A percentile compares a stretch with the other conserved stretches of the same genome.
Evolutionary conservation across 2,329 filamentous ascomycete species (phyloP).

Genomic region (Aspergillus fumigatus): DNA sequence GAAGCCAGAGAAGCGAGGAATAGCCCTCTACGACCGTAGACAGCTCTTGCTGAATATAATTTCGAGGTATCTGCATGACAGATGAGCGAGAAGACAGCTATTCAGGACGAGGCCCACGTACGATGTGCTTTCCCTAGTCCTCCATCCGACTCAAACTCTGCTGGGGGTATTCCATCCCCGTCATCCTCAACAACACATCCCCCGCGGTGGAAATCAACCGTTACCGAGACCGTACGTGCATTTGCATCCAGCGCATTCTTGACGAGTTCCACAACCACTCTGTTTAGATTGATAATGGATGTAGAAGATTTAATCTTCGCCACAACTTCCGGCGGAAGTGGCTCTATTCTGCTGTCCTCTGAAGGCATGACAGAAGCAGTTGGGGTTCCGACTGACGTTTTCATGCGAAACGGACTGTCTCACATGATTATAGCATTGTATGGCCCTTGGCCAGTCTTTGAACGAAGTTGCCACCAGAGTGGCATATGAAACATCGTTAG

Average conservation of each 20-base stretch:
- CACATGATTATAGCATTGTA: neutral
- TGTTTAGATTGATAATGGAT: conserved; percentile 69
- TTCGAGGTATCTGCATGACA: conserved; percentile 70
- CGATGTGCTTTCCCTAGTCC: conserved; percentile 70
- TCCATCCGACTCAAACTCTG: conserved; percentile 67
- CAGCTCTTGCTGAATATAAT: conserved; percentile 42
- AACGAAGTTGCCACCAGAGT: neutral
- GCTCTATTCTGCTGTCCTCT: conserved; percentile 50
- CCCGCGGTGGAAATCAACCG: conserved; percentile 70
- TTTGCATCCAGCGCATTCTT: conserved; percentile 81
- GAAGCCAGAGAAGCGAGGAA: conserved; percentile 75
- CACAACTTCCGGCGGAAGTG: conserved; percentile 65
- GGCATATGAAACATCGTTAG: neutral
- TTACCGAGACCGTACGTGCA: conserved; percentile 64
- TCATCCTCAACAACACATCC: conserved; percentile 80
- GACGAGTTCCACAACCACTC: conserved; percentile 66
- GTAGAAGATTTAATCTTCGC: conserved; percentile 81
- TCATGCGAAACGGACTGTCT: neutral
- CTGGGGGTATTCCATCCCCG: conserved; percentile 68
- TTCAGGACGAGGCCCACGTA: conserved; percentile 33
- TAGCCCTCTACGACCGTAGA: conserved; percentile 65
- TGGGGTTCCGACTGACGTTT: neutral
- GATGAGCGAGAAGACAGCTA: neutral
- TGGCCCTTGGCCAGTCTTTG: neutral
- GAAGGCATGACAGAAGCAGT: conserved; percentile 20